Evolutionary conservation across 2,329 filamentous ascomycete species (phyloP).

Genomic region (Gnomoniopsis smithogilvyi): DNA sequence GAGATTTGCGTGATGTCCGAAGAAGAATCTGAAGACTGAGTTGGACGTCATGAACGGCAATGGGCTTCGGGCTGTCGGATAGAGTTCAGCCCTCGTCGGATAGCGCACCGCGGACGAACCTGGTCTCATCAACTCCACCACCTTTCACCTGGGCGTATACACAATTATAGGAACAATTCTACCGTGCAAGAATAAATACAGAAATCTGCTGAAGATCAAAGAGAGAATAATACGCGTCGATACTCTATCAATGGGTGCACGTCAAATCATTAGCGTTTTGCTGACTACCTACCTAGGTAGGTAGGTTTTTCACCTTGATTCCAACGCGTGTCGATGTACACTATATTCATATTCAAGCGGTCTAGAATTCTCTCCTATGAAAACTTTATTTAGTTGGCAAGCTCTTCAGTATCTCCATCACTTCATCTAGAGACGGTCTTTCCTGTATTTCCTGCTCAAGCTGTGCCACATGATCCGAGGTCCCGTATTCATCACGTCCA

Average conservation of each 20-base stretch:
- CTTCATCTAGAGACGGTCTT: background rate
- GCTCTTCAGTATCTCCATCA: background rate
- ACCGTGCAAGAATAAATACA: too few relatives aligned
- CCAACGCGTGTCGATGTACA: too few relatives aligned
- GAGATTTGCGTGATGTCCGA: background rate
- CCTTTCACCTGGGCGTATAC: too few relatives aligned
- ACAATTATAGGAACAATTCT: too few relatives aligned
- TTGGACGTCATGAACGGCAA: background rate
- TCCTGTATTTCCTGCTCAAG: background rate
- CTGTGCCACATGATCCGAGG: background rate
- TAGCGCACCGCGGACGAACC: background rate
- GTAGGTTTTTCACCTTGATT: too few relatives aligned
- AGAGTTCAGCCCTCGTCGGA: background rate
- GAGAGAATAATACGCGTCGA: too few relatives aligned
- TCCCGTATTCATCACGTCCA: background rate
- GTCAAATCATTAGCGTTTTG: too few relatives aligned
- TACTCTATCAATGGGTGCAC: too few relatives aligned
- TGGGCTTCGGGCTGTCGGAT: background rate
- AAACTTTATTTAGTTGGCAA: background rate
- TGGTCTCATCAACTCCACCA: background rate
- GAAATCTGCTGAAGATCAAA: too few relatives aligned
- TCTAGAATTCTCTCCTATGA: too few relatives aligned
- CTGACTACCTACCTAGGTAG: too few relatives aligned
- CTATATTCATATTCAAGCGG: too few relatives aligned
- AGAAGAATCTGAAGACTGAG: background rate